phyloP scores from a whole-genome alignment of 176 grass and related monocot genomes.

The Zizania latifolia region DNA sequence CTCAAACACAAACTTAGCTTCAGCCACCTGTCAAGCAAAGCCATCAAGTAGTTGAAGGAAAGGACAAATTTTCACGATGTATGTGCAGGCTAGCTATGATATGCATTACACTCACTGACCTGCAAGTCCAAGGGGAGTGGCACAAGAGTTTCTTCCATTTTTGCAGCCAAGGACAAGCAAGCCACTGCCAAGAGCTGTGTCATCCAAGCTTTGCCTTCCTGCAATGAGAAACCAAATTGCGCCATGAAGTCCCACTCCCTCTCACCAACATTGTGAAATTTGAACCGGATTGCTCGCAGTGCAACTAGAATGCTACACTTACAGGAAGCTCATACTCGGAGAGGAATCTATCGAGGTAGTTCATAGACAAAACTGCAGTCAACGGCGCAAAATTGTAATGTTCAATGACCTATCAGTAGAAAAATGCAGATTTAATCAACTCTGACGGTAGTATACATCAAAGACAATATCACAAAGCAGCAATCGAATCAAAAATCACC shows the following conservation, averaged over 20 bases:
- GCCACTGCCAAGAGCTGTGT: conserved; percentile 74
- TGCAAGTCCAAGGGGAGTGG: conserved; percentile 78
- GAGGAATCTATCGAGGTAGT: conserved; percentile 92
- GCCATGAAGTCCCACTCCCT: conserved; percentile 14
- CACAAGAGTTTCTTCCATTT: conserved; percentile 84
- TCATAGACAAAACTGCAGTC: conserved; percentile 78
- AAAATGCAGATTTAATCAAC: conserved; percentile 41
- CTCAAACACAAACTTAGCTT: conserved; percentile 62
- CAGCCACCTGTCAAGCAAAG: conserved; percentile 39
- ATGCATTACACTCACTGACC: conserved; percentile 37
- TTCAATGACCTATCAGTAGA: conserved; percentile 62
- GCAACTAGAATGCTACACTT: conserved; percentile 41
- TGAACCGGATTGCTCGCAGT: conserved; percentile 10
- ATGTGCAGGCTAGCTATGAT: neutral
- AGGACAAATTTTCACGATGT: conserved; percentile 8
- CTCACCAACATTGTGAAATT: conserved; percentile 10
- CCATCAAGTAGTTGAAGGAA: conserved; percentile 16
- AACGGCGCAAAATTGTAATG: conserved; percentile 82
- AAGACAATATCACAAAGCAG: neutral
- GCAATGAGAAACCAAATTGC: neutral
- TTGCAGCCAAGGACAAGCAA: conserved; percentile 86
- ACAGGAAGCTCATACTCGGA: conserved; percentile 76
- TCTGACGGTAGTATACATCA: neutral
- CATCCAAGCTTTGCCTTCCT: conserved; percentile 77
- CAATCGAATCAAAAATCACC: conserved; percentile 18